phyloP scores from a whole-genome alignment of 2,329 filamentous ascomycete species.

The Cordyceps cateniannulata region DNA sequence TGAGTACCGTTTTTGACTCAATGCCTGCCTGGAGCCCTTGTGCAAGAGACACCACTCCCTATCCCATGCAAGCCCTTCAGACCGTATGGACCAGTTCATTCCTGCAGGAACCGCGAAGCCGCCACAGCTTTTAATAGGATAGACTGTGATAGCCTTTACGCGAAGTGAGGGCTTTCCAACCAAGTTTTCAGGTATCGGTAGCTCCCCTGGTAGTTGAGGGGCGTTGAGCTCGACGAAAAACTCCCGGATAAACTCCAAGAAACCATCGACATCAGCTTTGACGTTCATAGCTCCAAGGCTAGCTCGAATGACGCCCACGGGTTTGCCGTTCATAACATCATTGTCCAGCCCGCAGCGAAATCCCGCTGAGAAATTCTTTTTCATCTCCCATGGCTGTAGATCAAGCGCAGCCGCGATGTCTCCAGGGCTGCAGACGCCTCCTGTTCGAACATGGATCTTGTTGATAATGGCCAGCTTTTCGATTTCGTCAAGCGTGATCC shows the following conservation, averaged over 20 bases:
- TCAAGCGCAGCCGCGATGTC: conserved; percentile 69
- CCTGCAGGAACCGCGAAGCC: conserved; percentile 63
- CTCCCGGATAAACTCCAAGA: conserved; percentile 65
- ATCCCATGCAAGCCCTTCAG: conserved; percentile 88
- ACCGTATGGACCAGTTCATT: conserved; percentile 65
- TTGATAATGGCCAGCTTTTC: conserved; percentile 78
- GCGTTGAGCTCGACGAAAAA: conserved; percentile 44
- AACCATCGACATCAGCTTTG: conserved; percentile 61
- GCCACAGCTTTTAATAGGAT: conserved; percentile 91
- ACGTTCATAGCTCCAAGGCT: conserved; percentile 92
- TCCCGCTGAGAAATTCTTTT: conserved; percentile 75
- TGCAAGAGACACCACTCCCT: conserved; percentile 95
- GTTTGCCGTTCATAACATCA: conserved; percentile 76
- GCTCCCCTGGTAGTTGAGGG: not conserved
- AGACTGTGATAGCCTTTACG: conserved; percentile 66
- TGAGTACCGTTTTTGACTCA: conserved; percentile 85
- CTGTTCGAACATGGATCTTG: conserved; percentile 78
- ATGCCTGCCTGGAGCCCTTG: conserved; percentile 70
- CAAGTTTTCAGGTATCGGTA: not conserved
- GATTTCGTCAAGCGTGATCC: conserved; percentile 76
- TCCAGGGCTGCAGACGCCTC: conserved; percentile 87
- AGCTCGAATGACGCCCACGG: conserved; percentile 77
- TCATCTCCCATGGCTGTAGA: conserved; percentile 75
- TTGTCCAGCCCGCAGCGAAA: conserved; percentile 78
- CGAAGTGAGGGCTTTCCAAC: conserved; percentile 15